Evolutionary conservation across 1,139 yeast species (phyloP).

Genomic region (Saccharomyces hybrid): DNA sequence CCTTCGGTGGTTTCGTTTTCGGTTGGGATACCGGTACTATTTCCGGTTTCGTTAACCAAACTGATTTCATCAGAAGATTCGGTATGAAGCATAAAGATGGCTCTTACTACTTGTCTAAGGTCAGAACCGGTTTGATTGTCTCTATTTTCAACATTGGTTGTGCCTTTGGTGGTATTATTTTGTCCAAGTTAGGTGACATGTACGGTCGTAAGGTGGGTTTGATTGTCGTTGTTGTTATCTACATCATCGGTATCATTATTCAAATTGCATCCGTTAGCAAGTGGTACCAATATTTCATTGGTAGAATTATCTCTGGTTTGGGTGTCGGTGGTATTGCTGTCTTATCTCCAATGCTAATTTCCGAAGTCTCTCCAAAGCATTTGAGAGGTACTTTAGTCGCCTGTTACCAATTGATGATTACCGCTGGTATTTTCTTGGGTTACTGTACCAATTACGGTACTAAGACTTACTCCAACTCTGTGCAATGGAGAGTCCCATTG

Average conservation of each 20-base stretch:
- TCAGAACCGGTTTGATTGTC: slow-evolving; percentile 54
- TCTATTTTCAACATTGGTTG: slow-evolving; percentile 65
- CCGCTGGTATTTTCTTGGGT: slow-evolving; percentile 56
- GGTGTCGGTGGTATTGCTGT: slow-evolving; percentile 61
- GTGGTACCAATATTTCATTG: slow-evolving; percentile 52
- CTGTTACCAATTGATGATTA: slow-evolving; percentile 56
- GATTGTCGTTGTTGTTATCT: slow-evolving; percentile 47
- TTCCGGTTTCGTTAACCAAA: slow-evolving; percentile 68
- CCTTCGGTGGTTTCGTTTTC: slow-evolving; percentile 61
- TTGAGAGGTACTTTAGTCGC: slow-evolving; percentile 62
- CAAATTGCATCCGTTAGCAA: slow-evolving; percentile 48
- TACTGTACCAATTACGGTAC: slow-evolving; percentile 57
- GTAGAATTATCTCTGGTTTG: slow-evolving; percentile 55
- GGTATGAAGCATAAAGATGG: slow-evolving; percentile 47
- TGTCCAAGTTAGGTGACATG: slow-evolving; percentile 49
- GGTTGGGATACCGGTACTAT: slow-evolving; percentile 78
- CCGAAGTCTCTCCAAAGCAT: slow-evolving; percentile 60
- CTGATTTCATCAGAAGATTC: slow-evolving; percentile 46
- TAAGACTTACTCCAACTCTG: slow-evolving; percentile 37
- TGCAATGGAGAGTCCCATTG: slow-evolving; percentile 58
- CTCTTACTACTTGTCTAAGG: slow-evolving; percentile 39
- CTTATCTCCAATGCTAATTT: slow-evolving; percentile 54
- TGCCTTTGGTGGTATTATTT: slow-evolving; percentile 53
- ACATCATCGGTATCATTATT: slow-evolving; percentile 55
- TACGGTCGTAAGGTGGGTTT: slow-evolving; percentile 56